Evolutionary conservation across 495 filamentous ascomycete species (phyloP).

Genomic region (Trichoderma parareesei): DNA sequence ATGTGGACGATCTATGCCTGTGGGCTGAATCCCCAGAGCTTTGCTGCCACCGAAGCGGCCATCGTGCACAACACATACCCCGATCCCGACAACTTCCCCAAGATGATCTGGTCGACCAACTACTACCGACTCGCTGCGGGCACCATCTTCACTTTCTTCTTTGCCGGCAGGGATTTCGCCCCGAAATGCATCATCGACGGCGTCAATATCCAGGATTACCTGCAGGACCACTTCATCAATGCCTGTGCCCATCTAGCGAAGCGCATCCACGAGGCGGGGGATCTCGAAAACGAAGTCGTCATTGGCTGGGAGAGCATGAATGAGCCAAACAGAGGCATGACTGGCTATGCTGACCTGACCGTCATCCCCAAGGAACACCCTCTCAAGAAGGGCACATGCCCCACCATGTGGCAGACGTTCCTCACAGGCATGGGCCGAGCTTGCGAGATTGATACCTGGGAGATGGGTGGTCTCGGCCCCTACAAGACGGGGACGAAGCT

Average conservation of each 20-base stretch:
- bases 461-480: constrained; percentile 85
- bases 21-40: constrained; percentile 76
- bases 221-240: constrained; percentile 77
- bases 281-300: constrained; percentile 76
- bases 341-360: constrained; percentile 78
- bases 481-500: constrained; percentile 76
- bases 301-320: constrained; percentile 96
- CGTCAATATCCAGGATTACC: constrained; percentile 90
- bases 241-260: constrained; percentile 74
- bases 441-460: constrained; percentile 84
- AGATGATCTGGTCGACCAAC: constrained; percentile 99
- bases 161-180: constrained; percentile 85
- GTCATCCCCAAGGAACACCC: constrained; percentile 81
- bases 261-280: constrained; percentile 83
- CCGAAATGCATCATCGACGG: constrained; percentile 94
- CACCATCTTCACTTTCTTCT: constrained; percentile 92
- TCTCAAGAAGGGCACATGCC: constrained; percentile 85
- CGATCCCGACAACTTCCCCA: constrained; percentile 80
- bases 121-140: constrained; percentile 82
- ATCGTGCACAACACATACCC: constrained; percentile 92
- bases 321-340: constrained; percentile 83
- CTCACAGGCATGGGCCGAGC: constrained; percentile 82
- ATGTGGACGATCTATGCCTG: constrained; percentile 97
- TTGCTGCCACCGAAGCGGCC: constrained; percentile 82
- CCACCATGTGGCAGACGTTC: constrained; percentile 91